These are phyloP conservation scores for Nemania sp. DNA, from an alignment of 2,329 filamentous ascomycete genomes.

Conservation along the genomic window DNA sequence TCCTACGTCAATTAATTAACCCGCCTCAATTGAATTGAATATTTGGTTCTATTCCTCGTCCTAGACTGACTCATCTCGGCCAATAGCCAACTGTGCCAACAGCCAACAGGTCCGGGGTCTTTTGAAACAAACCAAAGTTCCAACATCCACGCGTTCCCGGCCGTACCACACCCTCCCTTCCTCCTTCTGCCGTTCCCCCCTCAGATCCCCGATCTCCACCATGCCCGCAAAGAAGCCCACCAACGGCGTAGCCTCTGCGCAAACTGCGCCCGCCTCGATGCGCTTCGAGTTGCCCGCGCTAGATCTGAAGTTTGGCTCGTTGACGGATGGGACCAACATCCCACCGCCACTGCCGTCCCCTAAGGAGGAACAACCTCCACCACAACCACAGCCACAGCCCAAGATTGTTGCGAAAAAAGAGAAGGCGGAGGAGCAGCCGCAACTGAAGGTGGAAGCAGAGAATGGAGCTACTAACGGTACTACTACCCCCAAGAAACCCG, in stretches of 20 bases:
- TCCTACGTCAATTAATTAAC: conserved; percentile 36
- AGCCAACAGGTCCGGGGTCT: conserved; percentile 4
- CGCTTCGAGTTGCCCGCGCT: conserved; percentile 70
- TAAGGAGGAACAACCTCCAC: conserved; percentile 54
- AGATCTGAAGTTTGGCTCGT: conserved; percentile 68
- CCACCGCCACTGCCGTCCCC: conserved; percentile 69
- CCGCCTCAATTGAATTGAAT: conserved; percentile 32
- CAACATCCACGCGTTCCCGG: conserved; percentile 16
- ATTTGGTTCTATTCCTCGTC: background rate
- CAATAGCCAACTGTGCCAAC: conserved; percentile 29
- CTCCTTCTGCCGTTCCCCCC: background rate
- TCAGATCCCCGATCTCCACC: conserved; percentile 21
- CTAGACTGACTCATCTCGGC: conserved; percentile 38
- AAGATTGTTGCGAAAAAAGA: conserved; percentile 48
- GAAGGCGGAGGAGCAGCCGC: conserved; percentile 44
- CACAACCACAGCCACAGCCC: conserved; percentile 60
- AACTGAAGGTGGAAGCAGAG: conserved; percentile 43
- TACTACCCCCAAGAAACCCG: conserved; percentile 51
- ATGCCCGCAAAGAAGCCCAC: conserved; percentile 44
- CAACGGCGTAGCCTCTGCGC: conserved; percentile 40
- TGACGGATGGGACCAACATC: conserved; percentile 72
- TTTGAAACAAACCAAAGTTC: conserved; percentile 23
- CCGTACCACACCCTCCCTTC: conserved; percentile 3
- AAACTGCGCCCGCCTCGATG: conserved; percentile 43
- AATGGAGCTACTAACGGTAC: conserved; percentile 52